Conservation (phyloP, 1,284 basidiomycete genomes). For the Cryptococcus amylolentus region DNA sequence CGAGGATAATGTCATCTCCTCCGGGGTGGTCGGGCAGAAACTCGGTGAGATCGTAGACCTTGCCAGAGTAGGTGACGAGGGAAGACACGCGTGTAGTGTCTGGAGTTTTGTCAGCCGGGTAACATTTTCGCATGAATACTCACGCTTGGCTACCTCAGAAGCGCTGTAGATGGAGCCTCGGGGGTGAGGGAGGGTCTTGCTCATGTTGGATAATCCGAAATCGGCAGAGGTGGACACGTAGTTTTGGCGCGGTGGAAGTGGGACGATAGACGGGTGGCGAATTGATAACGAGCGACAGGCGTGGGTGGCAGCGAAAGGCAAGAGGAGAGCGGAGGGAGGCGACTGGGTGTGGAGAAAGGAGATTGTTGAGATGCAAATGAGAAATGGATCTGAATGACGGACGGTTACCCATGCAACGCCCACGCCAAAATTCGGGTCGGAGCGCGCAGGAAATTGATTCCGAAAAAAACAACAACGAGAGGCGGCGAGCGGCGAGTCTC, state of each 20-base stretch:
- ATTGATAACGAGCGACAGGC: background rate
- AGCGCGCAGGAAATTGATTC: too few relatives aligned
- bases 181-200: slow-evolving; percentile 3
- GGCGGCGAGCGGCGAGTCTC: too few relatives aligned
- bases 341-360: too few relatives aligned
- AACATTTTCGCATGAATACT: slow-evolving; percentile 8
- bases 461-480: too few relatives aligned
- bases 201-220: slow-evolving; percentile 1
- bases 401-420: too few relatives aligned
- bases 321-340: too few relatives aligned
- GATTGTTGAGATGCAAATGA: too few relatives aligned
- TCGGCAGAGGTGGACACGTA: background rate
- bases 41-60: slow-evolving; percentile 54
- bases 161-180: slow-evolving; percentile 33
- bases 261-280: background rate
- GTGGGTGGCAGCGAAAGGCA: background rate
- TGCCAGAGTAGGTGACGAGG: slow-evolving; percentile 49
- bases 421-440: too few relatives aligned
- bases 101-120: slow-evolving; percentile 11
- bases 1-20: slow-evolving; percentile 54
- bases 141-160: slow-evolving; percentile 44
- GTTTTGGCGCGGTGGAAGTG: background rate
- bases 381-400: too few relatives aligned
- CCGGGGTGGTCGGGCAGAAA: slow-evolving; percentile 54
- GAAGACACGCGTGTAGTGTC: slow-evolving; percentile 38